A percentile compares a stretch with the other conserved stretches of the same genome.
phyloP scores from a whole-genome alignment of 345 rosid species.

The Heritiera littoralis region DNA sequence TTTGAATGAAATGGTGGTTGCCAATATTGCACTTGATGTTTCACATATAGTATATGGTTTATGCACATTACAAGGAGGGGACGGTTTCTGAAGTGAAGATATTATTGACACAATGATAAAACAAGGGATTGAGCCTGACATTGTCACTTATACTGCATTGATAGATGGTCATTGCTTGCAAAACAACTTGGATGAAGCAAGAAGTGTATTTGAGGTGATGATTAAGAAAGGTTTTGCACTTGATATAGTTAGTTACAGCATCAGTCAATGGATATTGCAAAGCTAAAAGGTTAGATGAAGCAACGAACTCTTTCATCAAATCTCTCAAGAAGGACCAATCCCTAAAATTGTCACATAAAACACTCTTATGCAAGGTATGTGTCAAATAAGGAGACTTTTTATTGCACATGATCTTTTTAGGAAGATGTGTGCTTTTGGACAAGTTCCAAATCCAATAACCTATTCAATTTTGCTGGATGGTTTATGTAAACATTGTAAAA shows the following conservation, averaged over 20 bases:
- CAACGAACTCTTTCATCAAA: neutral
- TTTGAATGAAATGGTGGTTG: constrained; percentile 7
- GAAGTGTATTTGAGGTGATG: no score
- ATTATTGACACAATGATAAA: no score
- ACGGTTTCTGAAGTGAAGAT: neutral
- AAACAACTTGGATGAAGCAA: neutral
- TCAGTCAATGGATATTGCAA: neutral
- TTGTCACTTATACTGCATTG: no score
- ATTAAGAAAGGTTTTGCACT: neutral
- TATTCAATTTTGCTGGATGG: neutral
- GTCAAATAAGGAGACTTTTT: neutral
- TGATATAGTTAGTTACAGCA: neutral
- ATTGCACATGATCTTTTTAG: neutral
- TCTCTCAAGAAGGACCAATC: no score
- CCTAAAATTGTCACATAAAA: neutral
- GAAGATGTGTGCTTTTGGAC: no score
- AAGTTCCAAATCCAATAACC: no score
- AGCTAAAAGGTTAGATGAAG: no score
- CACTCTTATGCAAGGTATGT: no score
- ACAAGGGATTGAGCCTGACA: no score
- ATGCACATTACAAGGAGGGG: neutral
- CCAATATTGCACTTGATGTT: neutral
- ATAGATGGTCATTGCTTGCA: neutral
- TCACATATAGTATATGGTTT: neutral
- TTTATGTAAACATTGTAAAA: neutral